Base-by-base conservation (phyloP, 2,329 filamentous ascomycete genomes). In the Fusarium cyanostomum region DNA sequence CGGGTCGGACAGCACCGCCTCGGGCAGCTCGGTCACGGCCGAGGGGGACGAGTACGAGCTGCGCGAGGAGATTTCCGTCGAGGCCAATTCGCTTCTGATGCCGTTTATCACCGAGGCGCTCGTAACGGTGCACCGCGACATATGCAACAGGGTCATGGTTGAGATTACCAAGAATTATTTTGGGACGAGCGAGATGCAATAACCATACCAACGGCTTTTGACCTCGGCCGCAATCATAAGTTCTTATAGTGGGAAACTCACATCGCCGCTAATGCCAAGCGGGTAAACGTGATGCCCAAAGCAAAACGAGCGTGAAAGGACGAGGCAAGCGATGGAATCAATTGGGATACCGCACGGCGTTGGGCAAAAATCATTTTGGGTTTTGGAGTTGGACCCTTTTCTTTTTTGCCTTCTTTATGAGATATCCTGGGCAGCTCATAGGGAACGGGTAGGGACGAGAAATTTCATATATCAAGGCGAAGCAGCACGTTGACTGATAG, bases 81-180 rank as follows among this genome's bases (percentile, higher is more conserved):
- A 77, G 57, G 68, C 71, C 18, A 77, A 74, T 55, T 71, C 71
- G 15, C 62, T 77, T 26, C 56, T 77, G 41, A 76, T 77, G 74
- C 73, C 74, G 5, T 74, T 77, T 41, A 74, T 77, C 27, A 60
- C 65, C 35, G 68, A 71, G 24, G 66, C 70, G 27, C 72, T 73
- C 49, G 56, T 70, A 44, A 41, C 63, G 15, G 69, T 74, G 5
- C 75, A 77, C 37, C 69, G 66, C 12, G 68, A 72, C 8, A 65
- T 77, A 33, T 70, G 71, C 52, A 59, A 64, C 46, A 74, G 72
- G 56, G 59, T 77, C 49, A 64, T 77, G 24, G 59, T 74, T 13
- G 71, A 75, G 52, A 68, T 69, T 3, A 59, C 62, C 27, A 73
- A 73, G 45, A 56, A 59, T 18, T 70, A 71, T 31, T 64, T 68